Evolutionary conservation across 2,329 filamentous ascomycete genomes (phyloP).

Genomic region (Verticillium isaacii): DNA sequence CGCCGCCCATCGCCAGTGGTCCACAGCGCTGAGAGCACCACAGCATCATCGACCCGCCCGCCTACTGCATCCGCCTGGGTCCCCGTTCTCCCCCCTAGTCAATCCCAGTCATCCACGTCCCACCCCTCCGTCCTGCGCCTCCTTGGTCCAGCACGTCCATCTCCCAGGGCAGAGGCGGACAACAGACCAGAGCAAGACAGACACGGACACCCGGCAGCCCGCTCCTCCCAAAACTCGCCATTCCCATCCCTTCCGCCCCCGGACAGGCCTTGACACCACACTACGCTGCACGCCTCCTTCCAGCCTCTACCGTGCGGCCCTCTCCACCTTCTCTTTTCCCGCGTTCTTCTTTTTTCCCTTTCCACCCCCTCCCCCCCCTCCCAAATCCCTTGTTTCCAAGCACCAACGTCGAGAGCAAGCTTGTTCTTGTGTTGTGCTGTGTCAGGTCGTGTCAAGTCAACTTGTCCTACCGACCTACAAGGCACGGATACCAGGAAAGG

Average conservation of each 20-base stretch:
- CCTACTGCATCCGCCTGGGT: background rate
- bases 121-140: background rate
- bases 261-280: background rate
- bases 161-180: background rate
- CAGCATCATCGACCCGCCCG: background rate
- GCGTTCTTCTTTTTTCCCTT: conserved; percentile 2
- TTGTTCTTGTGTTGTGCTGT: background rate
- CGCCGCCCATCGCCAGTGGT: background rate
- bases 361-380: background rate
- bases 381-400: background rate
- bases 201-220: background rate
- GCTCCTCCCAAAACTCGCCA: background rate
- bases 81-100: background rate
- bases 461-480: background rate
- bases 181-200: too few species aligned
- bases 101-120: background rate
- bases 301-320: background rate
- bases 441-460: background rate
- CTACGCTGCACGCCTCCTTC: background rate
- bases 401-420: background rate
- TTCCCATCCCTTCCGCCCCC: background rate
- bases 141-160: background rate
- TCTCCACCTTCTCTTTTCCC: conserved; percentile 4
- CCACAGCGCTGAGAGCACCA: background rate
- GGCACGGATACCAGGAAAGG: background rate